Percentiles rank a stretch among this genome's conserved stretches.
Conservation (phyloP, 176 grass and related monocot genomes). For the Elymus sibiricus region DNA sequence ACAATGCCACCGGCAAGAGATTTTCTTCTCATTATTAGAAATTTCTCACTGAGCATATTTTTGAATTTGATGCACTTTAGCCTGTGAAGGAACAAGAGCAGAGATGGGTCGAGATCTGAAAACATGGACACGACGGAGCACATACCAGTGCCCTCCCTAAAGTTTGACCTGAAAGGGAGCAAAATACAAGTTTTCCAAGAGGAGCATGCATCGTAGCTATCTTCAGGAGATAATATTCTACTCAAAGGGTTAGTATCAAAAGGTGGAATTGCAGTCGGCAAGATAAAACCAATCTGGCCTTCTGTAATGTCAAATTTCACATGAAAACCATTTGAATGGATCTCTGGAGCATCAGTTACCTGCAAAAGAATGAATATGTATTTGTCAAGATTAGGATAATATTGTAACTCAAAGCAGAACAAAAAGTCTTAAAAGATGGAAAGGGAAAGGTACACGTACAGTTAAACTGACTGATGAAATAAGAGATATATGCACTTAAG, state of each 20-base stretch:
- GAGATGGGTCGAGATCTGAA: slow-evolving; percentile 1
- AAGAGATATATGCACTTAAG: neutral
- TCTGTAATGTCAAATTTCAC: slow-evolving; percentile 9
- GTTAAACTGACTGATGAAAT: neutral
- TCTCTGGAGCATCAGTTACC: slow-evolving; percentile 14
- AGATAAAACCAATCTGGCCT: slow-evolving; percentile 7
- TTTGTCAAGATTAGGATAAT: neutral
- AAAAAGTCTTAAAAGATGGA: neutral
- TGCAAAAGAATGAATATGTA: neutral
- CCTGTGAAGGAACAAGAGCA: slow-evolving; percentile 8
- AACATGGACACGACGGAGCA: slow-evolving; percentile 4
- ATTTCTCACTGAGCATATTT: slow-evolving; percentile 50
- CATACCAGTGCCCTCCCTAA: neutral
- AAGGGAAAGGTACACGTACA: neutral
- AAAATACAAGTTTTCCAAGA: slow-evolving; percentile 6
- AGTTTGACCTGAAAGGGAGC: neutral
- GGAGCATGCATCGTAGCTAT: neutral
- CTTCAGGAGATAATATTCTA: neutral
- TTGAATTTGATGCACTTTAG: slow-evolving; percentile 70
- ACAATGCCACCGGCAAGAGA: slow-evolving; percentile 69
- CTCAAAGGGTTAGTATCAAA: neutral
- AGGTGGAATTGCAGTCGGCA: slow-evolving; percentile 11
- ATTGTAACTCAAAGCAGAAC: neutral
- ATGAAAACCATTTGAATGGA: slow-evolving; percentile 18
- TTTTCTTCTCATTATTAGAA: slow-evolving; percentile 68